phyloP scores from a whole-genome alignment of 768 basidiomycete species.

The Tylopilus subfusipes region DNA sequence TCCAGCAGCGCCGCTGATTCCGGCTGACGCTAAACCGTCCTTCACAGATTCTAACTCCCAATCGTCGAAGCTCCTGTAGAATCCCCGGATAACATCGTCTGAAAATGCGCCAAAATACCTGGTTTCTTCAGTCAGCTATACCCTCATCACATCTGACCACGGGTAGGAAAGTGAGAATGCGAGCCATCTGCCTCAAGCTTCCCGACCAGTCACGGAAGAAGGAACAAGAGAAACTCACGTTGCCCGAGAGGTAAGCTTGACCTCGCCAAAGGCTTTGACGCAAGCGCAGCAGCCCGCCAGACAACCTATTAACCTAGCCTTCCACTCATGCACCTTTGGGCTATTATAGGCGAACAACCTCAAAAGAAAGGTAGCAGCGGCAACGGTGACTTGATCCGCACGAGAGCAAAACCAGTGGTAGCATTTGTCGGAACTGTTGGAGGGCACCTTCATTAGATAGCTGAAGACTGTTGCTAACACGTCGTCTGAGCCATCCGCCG shows the following conservation, averaged over 20 bases:
- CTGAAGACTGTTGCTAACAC: slow-evolving; percentile 49
- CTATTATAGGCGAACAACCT: slow-evolving; percentile 77
- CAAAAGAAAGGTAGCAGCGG: slow-evolving; percentile 76
- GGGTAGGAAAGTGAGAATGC: slow-evolving; percentile 8
- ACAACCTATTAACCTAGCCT: slow-evolving; percentile 49
- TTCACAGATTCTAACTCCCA: slow-evolving; percentile 63
- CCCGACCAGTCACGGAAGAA: neutral
- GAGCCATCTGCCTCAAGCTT: slow-evolving; percentile 5
- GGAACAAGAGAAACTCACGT: slow-evolving; percentile 55
- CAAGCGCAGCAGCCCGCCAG: slow-evolving; percentile 67
- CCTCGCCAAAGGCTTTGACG: slow-evolving; percentile 59
- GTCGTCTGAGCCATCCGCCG: slow-evolving; percentile 43
- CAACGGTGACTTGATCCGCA: slow-evolving; percentile 52
- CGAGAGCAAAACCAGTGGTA: slow-evolving; percentile 82
- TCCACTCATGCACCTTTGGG: slow-evolving; percentile 60
- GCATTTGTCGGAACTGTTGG: slow-evolving; percentile 34
- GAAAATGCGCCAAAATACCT: slow-evolving; percentile 77
- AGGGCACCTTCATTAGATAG: slow-evolving; percentile 49
- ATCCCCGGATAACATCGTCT: slow-evolving; percentile 45
- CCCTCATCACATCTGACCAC: slow-evolving; percentile 1
- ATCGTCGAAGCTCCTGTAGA: slow-evolving; percentile 58
- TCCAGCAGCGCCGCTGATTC: slow-evolving; percentile 13
- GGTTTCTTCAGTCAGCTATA: slow-evolving; percentile 16
- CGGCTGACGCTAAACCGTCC: slow-evolving; percentile 39
- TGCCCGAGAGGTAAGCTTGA: slow-evolving; percentile 58